Conservation (phyloP, 768 basidiomycete species). For the Panus rudis region DNA sequence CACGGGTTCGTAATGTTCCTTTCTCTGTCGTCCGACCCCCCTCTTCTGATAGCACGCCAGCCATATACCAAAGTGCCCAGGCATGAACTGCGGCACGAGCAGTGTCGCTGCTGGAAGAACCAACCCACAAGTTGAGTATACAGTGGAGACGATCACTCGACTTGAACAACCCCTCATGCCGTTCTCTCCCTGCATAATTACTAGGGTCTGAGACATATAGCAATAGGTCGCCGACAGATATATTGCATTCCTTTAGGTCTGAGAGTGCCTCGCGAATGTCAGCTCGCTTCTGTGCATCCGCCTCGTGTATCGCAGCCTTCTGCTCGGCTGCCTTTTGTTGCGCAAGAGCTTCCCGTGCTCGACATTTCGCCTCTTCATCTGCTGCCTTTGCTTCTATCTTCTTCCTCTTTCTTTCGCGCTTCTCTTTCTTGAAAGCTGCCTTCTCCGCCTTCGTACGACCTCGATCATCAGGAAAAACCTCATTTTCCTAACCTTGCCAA, state of each 20-base stretch:
- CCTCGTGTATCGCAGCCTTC: no score
- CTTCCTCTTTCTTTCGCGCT: neutral
- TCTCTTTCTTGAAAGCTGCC: neutral
- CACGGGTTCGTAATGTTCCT: slow-evolving; percentile 3
- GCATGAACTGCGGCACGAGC: slow-evolving; percentile 11
- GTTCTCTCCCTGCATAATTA: slow-evolving; percentile 9
- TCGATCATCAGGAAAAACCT: no score
- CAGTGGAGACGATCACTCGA: neutral
- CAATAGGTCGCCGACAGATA: slow-evolving; percentile 7
- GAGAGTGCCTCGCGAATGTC: neutral
- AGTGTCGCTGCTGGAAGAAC: slow-evolving; percentile 12
- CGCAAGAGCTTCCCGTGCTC: no score
- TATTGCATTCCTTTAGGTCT: neutral
- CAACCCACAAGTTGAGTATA: slow-evolving; percentile 24
- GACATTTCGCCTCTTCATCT: no score
- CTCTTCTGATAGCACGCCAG: slow-evolving; percentile 7
- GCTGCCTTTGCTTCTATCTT: no score
- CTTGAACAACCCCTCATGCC: slow-evolving; percentile 22
- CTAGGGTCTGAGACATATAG: slow-evolving; percentile 23
- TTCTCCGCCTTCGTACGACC: neutral
- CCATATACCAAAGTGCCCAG: slow-evolving; percentile 22
- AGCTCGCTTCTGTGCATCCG: neutral
- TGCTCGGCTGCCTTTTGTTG: no score
- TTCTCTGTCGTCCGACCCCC: slow-evolving; percentile 1
- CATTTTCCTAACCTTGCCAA: no score